Percentiles rank a stretch among this genome's conserved stretches.
phyloP scores from a whole-genome alignment of 2,329 filamentous ascomycete species.

The Fusarium staphyleae region DNA sequence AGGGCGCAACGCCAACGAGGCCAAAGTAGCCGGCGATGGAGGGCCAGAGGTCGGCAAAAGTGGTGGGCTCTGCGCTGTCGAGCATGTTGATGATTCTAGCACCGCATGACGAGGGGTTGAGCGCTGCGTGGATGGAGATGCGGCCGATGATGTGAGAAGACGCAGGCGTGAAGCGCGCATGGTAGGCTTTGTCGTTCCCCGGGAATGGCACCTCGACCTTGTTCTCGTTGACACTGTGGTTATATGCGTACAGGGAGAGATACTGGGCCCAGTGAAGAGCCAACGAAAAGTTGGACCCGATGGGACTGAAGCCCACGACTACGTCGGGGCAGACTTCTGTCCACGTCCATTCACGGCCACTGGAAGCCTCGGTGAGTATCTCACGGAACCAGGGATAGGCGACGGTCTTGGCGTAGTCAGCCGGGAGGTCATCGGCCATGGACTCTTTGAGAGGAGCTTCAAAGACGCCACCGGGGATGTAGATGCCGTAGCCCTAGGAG shows the following conservation, averaged over 20 bases:
- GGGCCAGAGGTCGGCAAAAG: constrained; percentile 44
- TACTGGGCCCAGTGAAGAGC: constrained; percentile 52
- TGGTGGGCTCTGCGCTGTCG: constrained; percentile 40
- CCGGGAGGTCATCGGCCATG: constrained; percentile 45
- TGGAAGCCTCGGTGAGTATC: constrained; percentile 42
- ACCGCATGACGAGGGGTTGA: constrained; percentile 40
- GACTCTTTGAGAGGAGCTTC: constrained; percentile 43
- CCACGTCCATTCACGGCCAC: constrained; percentile 47
- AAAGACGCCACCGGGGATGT: constrained; percentile 45
- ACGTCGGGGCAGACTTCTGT: constrained; percentile 49
- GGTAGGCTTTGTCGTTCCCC: constrained; percentile 36
- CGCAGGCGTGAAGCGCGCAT: constrained; percentile 44
- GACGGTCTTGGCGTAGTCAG: constrained; percentile 46
- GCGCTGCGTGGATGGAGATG: constrained; percentile 42
- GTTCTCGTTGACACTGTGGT: constrained; percentile 31
- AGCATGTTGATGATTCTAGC: constrained; percentile 46
- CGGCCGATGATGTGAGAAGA: constrained; percentile 43
- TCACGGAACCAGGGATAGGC: constrained; percentile 46
- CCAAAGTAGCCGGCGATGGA: constrained; percentile 44
- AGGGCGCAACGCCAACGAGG: constrained; percentile 38
- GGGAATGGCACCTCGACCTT: constrained; percentile 42
- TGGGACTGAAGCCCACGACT: constrained; percentile 50
- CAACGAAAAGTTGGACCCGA: constrained; percentile 47
- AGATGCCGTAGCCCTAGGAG: constrained; percentile 50
- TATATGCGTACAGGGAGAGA: constrained; percentile 46